Evolutionary conservation across 306 rosid species (phyloP), one percentile per base, ranked within the genome.

Genomic region (Lablab purpureus): DNA sequence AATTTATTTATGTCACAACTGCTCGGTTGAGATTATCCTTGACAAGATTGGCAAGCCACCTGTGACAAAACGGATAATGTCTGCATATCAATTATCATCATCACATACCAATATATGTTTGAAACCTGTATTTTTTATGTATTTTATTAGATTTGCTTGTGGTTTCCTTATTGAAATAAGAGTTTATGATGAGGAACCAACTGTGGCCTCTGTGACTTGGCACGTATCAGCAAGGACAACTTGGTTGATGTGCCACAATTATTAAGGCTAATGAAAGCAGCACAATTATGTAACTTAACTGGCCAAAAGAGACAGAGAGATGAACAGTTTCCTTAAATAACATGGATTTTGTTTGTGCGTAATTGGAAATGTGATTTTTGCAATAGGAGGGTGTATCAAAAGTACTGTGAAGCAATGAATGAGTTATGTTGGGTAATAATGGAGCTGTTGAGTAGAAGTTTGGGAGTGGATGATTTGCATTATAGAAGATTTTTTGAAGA

Each of bases 381-480:
- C 5, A 37, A 37, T 37, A 92, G 97, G 78, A 66, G 85, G 87
- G 90, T 89, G 58, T 92, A 85, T 86, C 84, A 92, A 73, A 84
- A 81, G 67, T 92, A 90, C 75, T 87, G 97, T 71, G 87, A 90
- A 64, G 97, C 92, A 72, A 87, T 90, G 94, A 84, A 62, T 77
- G 89, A 79, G 7, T 23, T 84, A 25, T 71, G 86, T 36, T 62
- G 84, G 5, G 75, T 63, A 75, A 84, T 92, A 2, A 87, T 88
- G 97, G 97, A 92, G 88, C 85, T 92, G 0, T 34, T 92, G 85
- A 94, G 83, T 2, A 75, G 90, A 7, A 88, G 97, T 77, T 84
- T 92, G 84, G 94, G 91, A 2, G 85, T 92, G 21, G 91, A 90
- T 36, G 81, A 89, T 3, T 10, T 19, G 5, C 77, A 88, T 66